Conservation (phyloP, 2,329 filamentous ascomycete genomes). For the Hirsutella thompsonii region DNA sequence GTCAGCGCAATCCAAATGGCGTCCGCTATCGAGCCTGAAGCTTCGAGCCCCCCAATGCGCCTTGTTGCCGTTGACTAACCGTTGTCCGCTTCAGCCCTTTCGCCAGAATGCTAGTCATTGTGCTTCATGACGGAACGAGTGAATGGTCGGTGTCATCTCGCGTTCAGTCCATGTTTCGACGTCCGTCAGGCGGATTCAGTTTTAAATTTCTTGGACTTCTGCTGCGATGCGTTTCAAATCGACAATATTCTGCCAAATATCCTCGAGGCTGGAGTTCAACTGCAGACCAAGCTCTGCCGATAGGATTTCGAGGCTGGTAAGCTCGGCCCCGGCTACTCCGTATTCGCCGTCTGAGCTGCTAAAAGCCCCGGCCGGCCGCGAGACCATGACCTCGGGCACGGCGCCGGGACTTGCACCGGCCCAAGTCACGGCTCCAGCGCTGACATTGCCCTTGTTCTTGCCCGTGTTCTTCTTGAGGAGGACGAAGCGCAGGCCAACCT, state of each 20-base stretch:
- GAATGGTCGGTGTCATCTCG: too few relatives aligned
- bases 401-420: slow-evolving; percentile 4
- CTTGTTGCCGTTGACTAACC: too few relatives aligned
- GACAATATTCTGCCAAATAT: slow-evolving; percentile 20
- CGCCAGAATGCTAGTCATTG: too few relatives aligned
- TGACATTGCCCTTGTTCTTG: slow-evolving; percentile 6
- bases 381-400: slow-evolving; percentile 8
- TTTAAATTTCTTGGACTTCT: background rate
- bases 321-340: slow-evolving; percentile 5
- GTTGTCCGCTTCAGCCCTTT: too few relatives aligned
- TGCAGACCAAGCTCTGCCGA: slow-evolving; percentile 20
- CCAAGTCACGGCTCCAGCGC: slow-evolving; percentile 7
- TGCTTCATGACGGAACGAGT: too few relatives aligned
- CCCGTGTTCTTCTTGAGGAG: slow-evolving; percentile 38
- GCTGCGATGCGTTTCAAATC: slow-evolving; percentile 12
- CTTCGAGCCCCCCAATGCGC: too few relatives aligned
- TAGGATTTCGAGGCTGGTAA: slow-evolving; percentile 20
- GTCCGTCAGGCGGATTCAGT: background rate
- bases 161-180: too few relatives aligned
- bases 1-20: too few relatives aligned
- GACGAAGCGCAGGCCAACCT: slow-evolving; percentile 76
- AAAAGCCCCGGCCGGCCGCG: slow-evolving; percentile 1
- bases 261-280: slow-evolving; percentile 20
- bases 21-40: too few relatives aligned
- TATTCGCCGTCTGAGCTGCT: background rate